Percentiles rank a stretch among this genome's conserved stretches.
Evolutionary conservation across 768 basidiomycete species (phyloP).

Genomic region (Rhodotorula babjevae): DNA sequence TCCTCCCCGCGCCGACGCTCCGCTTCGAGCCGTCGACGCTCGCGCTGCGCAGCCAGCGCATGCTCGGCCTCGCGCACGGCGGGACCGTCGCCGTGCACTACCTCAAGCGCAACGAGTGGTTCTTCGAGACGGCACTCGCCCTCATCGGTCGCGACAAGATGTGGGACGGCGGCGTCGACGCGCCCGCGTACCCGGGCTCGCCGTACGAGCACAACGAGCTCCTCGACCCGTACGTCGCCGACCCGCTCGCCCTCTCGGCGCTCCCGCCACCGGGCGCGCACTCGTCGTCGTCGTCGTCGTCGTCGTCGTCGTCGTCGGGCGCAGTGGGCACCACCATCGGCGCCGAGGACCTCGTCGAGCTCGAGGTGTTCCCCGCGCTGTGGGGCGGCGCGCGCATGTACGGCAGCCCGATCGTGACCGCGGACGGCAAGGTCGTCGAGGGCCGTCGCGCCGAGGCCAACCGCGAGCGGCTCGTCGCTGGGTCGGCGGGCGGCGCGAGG

Average conservation of each 20-base stretch:
- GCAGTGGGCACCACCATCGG: no score
- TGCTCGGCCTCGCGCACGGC: constrained; percentile 51
- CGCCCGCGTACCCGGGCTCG: constrained; percentile 25
- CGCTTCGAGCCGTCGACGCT: constrained; percentile 39
- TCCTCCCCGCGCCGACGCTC: constrained; percentile 37
- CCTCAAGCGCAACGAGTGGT: constrained; percentile 97
- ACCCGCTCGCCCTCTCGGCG: constrained; percentile 4
- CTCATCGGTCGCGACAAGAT: constrained; percentile 55
- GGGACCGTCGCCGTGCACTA: constrained; percentile 95
- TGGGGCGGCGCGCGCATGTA: constrained; percentile 42
- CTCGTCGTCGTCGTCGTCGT: no score
- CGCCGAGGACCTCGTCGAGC: not conserved
- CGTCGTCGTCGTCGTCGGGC: no score
- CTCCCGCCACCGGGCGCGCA: not conserved
- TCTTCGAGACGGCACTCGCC: constrained; percentile 83
- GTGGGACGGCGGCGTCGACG: constrained; percentile 41
- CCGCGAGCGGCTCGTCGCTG: constrained; percentile 14
- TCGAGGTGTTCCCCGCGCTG: constrained; percentile 18
- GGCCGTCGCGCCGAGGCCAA: constrained; percentile 28
- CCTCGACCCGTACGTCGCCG: constrained; percentile 10
- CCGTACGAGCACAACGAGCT: constrained; percentile 1
- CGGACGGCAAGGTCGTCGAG: constrained; percentile 27
- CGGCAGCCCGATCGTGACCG: constrained; percentile 40
- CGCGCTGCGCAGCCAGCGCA: constrained; percentile 35
- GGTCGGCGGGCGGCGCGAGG: not conserved